These are phyloP conservation scores for Annona cherimola DNA, from an alignment of 164 flowering plant species.

Conservation along the genomic window DNA sequence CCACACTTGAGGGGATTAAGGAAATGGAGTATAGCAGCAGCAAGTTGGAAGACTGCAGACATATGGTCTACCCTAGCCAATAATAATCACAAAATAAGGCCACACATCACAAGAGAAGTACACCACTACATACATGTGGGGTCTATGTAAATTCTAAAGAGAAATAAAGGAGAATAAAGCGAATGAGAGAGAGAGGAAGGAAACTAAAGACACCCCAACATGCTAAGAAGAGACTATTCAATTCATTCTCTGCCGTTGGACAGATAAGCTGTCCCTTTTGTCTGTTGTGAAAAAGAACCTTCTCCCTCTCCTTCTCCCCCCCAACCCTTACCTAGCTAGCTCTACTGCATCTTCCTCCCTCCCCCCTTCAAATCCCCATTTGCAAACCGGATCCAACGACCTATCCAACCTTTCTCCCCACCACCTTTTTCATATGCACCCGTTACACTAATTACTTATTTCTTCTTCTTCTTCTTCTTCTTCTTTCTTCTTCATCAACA, in stretches of 20 bases:
- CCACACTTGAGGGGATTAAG: no score
- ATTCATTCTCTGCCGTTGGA: constrained; percentile 28
- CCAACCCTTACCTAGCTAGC: background rate
- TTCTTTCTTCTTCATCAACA: background rate
- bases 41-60: no score
- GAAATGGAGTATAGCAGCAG: no score
- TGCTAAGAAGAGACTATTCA: constrained; percentile 12
- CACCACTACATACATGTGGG: no score
- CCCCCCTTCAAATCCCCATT: background rate
- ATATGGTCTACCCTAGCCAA: no score
- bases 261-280: constrained; percentile 55
- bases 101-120: background rate
- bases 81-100: no score
- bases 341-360: constrained; percentile 2
- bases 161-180: constrained; percentile 22
- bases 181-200: background rate
- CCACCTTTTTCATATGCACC: constrained; percentile 1
- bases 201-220: constrained; percentile 21
- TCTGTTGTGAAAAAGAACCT: constrained; percentile 17
- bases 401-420: background rate
- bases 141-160: background rate
- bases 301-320: constrained; percentile 8
- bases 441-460: background rate
- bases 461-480: background rate
- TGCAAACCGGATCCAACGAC: constrained; percentile 7